These are phyloP conservation scores for Mycena maculata DNA, from an alignment of 768 basidiomycete genomes.

Conservation along the genomic window DNA sequence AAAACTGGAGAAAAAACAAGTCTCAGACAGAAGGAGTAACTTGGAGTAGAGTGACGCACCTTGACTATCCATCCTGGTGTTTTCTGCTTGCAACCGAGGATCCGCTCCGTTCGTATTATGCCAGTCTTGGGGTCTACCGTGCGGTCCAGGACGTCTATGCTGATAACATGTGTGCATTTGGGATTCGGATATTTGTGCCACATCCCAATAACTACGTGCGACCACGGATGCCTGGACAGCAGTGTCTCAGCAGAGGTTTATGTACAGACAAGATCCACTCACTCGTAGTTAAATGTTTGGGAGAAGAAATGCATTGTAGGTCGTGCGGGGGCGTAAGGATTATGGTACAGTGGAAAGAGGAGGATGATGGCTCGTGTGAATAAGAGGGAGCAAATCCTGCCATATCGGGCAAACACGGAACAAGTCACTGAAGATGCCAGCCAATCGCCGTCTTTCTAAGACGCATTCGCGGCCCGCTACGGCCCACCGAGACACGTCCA, in stretches of 20 bases:
- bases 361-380: constrained; percentile 15
- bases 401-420: not conserved
- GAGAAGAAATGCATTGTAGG: constrained; percentile 86
- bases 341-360: constrained; percentile 1
- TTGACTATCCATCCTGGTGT: constrained; percentile 93
- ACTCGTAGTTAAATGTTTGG: constrained; percentile 88
- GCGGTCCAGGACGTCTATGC: constrained; percentile 89
- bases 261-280: constrained; percentile 46
- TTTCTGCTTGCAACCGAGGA: constrained; percentile 93
- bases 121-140: constrained; percentile 86
- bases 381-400: constrained; percentile 1
- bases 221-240: constrained; percentile 81
- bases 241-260: constrained; percentile 22
- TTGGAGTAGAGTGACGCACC: constrained; percentile 58
- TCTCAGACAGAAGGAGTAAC: too few species aligned
- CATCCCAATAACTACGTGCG: constrained; percentile 91
- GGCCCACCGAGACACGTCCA: too few species aligned
- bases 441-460: too few species aligned
- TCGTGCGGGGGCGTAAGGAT: constrained; percentile 35
- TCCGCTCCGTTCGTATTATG: constrained; percentile 90
- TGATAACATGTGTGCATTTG: constrained; percentile 88
- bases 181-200: constrained; percentile 98
- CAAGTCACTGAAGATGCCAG: not conserved
- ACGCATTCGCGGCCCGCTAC: too few species aligned
- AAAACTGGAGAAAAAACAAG: constrained; percentile 64